Evolutionary conservation across 192 early-diverging fungal genomes (phyloP).

Genomic region (Chytriomyces sp.): DNA sequence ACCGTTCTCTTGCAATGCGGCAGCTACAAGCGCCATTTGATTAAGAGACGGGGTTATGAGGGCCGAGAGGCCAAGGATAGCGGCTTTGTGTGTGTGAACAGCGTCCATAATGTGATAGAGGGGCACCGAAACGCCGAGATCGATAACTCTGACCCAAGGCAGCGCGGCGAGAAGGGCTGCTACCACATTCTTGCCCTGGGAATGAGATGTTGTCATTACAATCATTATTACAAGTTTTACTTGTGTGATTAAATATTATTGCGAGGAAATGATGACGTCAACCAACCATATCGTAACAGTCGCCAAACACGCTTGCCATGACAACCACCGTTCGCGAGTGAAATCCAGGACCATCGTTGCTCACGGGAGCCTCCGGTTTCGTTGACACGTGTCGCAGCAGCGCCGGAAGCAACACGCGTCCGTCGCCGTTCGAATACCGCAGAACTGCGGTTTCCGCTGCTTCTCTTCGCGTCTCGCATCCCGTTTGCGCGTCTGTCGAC

Average conservation of each 20-base stretch:
- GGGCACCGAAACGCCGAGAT: constrained; percentile 92
- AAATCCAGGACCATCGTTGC: constrained; percentile 53
- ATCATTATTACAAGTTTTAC: not conserved
- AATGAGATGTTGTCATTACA: not conserved
- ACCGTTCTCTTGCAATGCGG: constrained; percentile 84
- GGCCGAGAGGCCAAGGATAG: constrained; percentile 86
- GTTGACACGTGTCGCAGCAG: not conserved
- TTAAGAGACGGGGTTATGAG: constrained; percentile 92
- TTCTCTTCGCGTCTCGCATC: not conserved
- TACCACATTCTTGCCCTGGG: constrained; percentile 87
- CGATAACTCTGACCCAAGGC: constrained; percentile 90
- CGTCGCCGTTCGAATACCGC: not conserved
- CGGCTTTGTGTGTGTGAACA: constrained; percentile 82
- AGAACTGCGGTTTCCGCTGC: not conserved
- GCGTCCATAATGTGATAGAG: constrained; percentile 87
- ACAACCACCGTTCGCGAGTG: too few species aligned
- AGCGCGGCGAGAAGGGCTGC: constrained; percentile 93
- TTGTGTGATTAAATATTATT: constrained; percentile 4
- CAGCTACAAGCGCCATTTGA: constrained; percentile 93
- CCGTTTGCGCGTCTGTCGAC: too few species aligned
- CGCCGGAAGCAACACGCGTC: not conserved
- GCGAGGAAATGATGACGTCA: too few species aligned
- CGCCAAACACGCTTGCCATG: constrained; percentile 93
- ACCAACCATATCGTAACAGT: constrained; percentile 84
- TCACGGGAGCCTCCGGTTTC: not conserved